Conservation (phyloP, 257 asterid species). For the Agastache rugosa region DNA sequence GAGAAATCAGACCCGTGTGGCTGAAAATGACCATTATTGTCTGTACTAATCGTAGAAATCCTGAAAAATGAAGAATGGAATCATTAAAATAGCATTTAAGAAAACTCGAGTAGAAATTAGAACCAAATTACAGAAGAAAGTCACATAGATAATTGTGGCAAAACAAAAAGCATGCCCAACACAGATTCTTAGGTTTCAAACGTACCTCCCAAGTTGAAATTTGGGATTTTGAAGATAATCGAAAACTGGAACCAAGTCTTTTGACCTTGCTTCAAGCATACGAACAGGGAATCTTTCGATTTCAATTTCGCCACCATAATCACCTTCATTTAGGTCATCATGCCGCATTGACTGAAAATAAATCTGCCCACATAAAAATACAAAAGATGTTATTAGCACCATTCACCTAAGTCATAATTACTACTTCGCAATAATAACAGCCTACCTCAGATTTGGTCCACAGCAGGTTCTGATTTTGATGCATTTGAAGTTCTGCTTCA, state of each 20-base stretch:
- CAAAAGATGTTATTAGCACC: conserved; percentile 29
- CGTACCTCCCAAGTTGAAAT: conserved; percentile 67
- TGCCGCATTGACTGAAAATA: conserved; percentile 63
- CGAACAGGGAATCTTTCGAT: conserved; percentile 67
- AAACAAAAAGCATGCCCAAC: neutral
- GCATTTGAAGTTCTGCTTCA: conserved; percentile 90
- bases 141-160: neutral
- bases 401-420: neutral
- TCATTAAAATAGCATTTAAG: neutral
- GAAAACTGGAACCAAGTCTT: conserved; percentile 76
- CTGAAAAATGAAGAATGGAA: conserved; percentile 39
- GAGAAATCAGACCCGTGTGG: conserved; percentile 48
- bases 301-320: conserved; percentile 73
- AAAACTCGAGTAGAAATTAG: neutral
- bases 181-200: conserved; percentile 1
- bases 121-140: neutral
- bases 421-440: conserved; percentile 11
- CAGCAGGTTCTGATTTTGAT: conserved; percentile 62
- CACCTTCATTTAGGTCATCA: conserved; percentile 49
- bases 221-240: conserved; percentile 68
- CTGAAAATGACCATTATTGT: conserved; percentile 44
- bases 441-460: conserved; percentile 83
- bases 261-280: conserved; percentile 73
- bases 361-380: conserved; percentile 51
- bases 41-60: conserved; percentile 32